phyloP scores from a whole-genome alignment of 257 asterid species.

The Solanum okadae region DNA sequence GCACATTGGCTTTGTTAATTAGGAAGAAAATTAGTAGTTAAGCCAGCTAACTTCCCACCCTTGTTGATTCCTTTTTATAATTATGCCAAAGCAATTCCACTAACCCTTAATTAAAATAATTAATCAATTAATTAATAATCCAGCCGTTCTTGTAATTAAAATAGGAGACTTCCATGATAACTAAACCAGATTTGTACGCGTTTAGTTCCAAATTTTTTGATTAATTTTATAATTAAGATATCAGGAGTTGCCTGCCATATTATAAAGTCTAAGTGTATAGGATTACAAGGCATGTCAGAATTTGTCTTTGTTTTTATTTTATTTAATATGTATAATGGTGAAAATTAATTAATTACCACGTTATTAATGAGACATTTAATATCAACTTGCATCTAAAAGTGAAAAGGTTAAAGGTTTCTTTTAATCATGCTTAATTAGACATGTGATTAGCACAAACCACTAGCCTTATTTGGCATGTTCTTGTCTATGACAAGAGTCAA shows the following conservation, averaged over 20 bases:
- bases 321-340: neutral
- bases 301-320: slow-evolving; percentile 20
- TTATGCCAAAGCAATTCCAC: slow-evolving; percentile 2
- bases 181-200: slow-evolving; percentile 3
- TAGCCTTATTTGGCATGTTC: neutral
- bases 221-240: neutral
- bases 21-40: neutral
- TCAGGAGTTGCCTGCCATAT: slow-evolving; percentile 39
- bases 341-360: neutral
- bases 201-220: slow-evolving; percentile 5
- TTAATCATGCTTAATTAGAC: slow-evolving; percentile 5
- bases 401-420: neutral
- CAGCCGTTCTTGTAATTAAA: slow-evolving; percentile 1
- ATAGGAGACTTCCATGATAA: neutral
- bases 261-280: slow-evolving; percentile 2
- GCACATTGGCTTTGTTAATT: neutral
- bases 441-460: slow-evolving; percentile 4
- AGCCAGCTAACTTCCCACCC: slow-evolving; percentile 1
- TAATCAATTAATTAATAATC: neutral
- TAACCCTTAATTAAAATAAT: neutral
- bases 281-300: slow-evolving; percentile 29
- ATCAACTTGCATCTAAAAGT: slow-evolving; percentile 8
- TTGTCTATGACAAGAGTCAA: neutral
- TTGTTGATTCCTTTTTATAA: neutral
- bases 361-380: neutral